These are phyloP conservation scores for Choanephora cucurbitarum DNA, from an alignment of 371 early-diverging fungal genomes.

Conservation along the genomic window DNA sequence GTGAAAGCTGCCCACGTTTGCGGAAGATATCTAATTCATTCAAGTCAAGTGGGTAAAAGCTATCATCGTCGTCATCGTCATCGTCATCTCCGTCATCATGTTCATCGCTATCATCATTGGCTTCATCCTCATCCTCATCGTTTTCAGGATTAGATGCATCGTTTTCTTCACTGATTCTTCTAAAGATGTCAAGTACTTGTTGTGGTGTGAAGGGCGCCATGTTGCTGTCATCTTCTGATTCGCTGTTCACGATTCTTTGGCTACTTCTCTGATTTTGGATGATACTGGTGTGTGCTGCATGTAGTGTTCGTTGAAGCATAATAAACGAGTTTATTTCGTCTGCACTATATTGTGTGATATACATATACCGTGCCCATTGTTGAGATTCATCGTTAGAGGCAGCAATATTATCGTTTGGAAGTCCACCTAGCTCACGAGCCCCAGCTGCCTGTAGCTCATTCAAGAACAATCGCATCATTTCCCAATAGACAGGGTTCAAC, in stretches of 20 bases:
- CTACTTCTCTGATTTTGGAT: slow-evolving; percentile 1
- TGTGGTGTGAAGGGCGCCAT: no score
- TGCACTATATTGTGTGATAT: slow-evolving; percentile 9
- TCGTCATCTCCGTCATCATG: background rate
- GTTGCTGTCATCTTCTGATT: no score
- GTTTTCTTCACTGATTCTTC: background rate
- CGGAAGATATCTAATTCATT: slow-evolving; percentile 9
- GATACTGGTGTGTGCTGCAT: background rate
- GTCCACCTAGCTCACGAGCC: slow-evolving; percentile 1
- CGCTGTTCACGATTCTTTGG: no score
- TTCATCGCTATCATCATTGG: background rate
- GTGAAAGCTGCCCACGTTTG: slow-evolving; percentile 1
- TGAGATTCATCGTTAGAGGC: background rate
- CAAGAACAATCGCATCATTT: slow-evolving; percentile 5
- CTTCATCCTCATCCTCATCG: slow-evolving; percentile 13
- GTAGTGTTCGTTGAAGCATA: background rate
- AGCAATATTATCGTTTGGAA: background rate
- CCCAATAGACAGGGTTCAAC: background rate
- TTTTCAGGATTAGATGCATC: background rate
- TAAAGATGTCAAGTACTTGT: background rate
- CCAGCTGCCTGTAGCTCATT: background rate
- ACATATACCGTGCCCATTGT: slow-evolving; percentile 5
- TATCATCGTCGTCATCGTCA: slow-evolving; percentile 7
- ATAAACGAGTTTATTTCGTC: background rate
- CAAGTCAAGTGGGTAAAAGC: slow-evolving; percentile 20